Base-by-base conservation (phyloP, 176 grass and related monocot genomes). In the Pharus latifolius region DNA sequence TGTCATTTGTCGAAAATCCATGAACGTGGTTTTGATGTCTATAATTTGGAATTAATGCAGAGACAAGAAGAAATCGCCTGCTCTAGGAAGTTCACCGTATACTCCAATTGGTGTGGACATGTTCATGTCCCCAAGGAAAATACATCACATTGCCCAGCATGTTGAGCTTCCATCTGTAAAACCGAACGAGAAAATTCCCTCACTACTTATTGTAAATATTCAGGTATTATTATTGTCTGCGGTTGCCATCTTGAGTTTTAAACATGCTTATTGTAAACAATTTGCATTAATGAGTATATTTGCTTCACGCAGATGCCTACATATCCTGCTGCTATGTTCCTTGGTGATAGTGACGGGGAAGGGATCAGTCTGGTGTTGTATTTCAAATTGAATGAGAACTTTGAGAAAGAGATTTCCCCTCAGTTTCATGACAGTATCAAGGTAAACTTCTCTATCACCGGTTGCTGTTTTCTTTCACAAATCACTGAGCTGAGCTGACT, bases 291-390 rank as follows among this genome's bases (percentile, higher is more conserved):
- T 77, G 14, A 65, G 25, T 24, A 43, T 62, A 68, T 45, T 13
- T 55, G 12, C 72, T 67, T 52, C 65, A 50, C 26, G 34, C 64
- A 94, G 95, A 85, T 99, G 70, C 95, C 95, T 68, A 94, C 90
- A 60, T 99, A 99, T 86, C 95, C 95, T 76, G 79, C 95, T 79
- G 82, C 90, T 63, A 76, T 99, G 79, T 94, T 94, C 65, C 95
- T 99, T 53, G 90, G 95, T 54, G 90, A 94, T 60, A 99, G 84
- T 50, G 90, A 99, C 0, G 95, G 95, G 0, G 87, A 99, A 85
- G 90, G 90, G 37, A 63, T 88, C 24, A 86, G 75, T 75, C 84
- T 94, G 27, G 87, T 99, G 27, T 60, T 93, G 41, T 91, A 99
- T 68, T 99, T 99, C 79, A 91, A 86, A 78, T 3, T 99, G 58